A percentile compares a stretch with the other conserved stretches of the same genome.
These are phyloP conservation scores for Cutaneotrichosporon sp. DNA, from an alignment of 1,284 basidiomycete genomes.

Conservation along the genomic window DNA sequence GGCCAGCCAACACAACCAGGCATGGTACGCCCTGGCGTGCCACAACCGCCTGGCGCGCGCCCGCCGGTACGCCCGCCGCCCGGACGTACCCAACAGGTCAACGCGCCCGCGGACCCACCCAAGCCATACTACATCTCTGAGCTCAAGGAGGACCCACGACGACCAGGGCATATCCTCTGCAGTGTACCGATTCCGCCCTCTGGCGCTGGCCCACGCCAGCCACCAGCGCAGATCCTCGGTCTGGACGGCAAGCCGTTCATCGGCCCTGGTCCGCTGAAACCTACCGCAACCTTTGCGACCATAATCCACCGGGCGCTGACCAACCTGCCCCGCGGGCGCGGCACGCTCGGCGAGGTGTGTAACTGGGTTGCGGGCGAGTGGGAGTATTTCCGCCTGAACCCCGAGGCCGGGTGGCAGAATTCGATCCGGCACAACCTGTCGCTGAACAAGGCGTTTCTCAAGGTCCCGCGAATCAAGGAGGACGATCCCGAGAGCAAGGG, in stretches of 20 bases:
- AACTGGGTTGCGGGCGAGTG: constrained; percentile 81
- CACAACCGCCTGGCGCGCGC: neutral
- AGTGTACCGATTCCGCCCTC: constrained; percentile 45
- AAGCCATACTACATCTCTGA: constrained; percentile 42
- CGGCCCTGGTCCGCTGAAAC: constrained; percentile 46
- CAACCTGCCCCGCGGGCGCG: constrained; percentile 59
- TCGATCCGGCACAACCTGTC: constrained; percentile 89
- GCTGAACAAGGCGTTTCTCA: constrained; percentile 78
- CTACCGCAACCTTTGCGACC: constrained; percentile 45
- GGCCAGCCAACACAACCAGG: neutral
- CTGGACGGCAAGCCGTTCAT: constrained; percentile 46
- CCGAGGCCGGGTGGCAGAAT: constrained; percentile 82
- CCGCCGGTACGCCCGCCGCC: constrained; percentile 5
- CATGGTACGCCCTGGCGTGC: constrained; percentile 8
- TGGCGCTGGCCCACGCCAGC: constrained; percentile 42
- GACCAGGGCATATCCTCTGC: constrained; percentile 43
- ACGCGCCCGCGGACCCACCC: constrained; percentile 22
- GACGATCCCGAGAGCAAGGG: constrained; percentile 78
- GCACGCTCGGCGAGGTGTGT: constrained; percentile 85
- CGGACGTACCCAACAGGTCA: neutral
- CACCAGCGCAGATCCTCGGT: constrained; percentile 42
- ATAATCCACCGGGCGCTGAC: constrained; percentile 46
- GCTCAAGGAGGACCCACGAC: constrained; percentile 38
- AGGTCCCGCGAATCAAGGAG: constrained; percentile 70
- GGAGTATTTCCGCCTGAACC: constrained; percentile 80